Evolutionary conservation across 345 rosid genomes (phyloP), one percentile per base, ranked within the genome.

Genomic region (Mercurialis annua): DNA sequence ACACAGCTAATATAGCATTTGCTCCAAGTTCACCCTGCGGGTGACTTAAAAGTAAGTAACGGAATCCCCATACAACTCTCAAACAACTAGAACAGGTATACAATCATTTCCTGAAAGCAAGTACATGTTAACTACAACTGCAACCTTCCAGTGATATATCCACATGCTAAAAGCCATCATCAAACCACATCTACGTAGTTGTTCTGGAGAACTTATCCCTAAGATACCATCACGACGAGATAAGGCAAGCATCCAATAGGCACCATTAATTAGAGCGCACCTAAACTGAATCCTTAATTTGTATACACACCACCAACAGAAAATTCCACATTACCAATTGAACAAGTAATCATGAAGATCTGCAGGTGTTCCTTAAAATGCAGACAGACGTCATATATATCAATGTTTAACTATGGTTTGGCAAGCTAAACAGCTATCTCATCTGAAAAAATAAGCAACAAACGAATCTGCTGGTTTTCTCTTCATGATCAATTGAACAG

Each of bases 1-100:
- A 89, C 54, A 94, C 97, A 70, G 99, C 99, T 73, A 89, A 71
- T 58, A 92, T 83, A 64, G 99, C 98, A 74, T 94, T 94, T 53
- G 85, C 93, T 55, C 98, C 99, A 63, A 94, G 98, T 73, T 92
- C 97, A 75, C 76, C 67, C 99, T 89, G 85, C 50, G 58, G 52
- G 71, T 70, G 15, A 67, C 67, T 58, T 33, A 38, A 23, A 5
- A 44, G 38, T 66, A 71, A 53, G 73, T 46, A 67, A 59, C 18
- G 24, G 18, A 52, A 16, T 18, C 68, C 26, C 10, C 29, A n/a
- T 10, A 63, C 27, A 27, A 67, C 47, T 23, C 23, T 16, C 21
- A 64, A 17, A 58, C 20, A 5, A 11, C 26, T 24, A 1, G 17
- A 33, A 47, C 16, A 8, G 9, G 55, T 44, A 9, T 11, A 38